Percentiles rank a stretch among this genome's conserved stretches.
phyloP scores from a whole-genome alignment of 192 early-diverging fungal species.

The Chytriomyces sp. region DNA sequence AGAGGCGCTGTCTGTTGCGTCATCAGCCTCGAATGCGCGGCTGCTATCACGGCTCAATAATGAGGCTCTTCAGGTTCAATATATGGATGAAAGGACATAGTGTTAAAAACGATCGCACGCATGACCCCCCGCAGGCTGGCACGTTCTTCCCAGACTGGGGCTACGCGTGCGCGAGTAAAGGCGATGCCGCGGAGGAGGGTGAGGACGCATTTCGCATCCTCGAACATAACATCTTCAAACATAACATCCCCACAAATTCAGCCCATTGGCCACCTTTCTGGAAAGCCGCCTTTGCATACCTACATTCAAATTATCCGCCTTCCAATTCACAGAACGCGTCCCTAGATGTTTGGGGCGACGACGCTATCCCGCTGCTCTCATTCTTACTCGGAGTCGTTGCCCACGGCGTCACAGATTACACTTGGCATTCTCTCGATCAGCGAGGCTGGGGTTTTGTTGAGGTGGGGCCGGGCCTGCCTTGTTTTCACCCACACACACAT shows the following conservation, averaged over 20 bases:
- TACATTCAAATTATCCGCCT: conserved; percentile 58
- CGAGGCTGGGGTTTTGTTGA: conserved; percentile 58
- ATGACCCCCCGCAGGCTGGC: conserved; percentile 51
- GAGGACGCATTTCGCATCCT: background rate
- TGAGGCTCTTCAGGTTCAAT: no score
- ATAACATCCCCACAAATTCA: conserved; percentile 26
- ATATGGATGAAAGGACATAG: no score
- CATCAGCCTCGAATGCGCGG: no score
- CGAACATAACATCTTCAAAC: background rate
- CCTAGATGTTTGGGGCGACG: conserved; percentile 40
- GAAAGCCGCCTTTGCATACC: conserved; percentile 53
- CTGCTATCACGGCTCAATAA: no score
- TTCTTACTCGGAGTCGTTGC: conserved; percentile 71
- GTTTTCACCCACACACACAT: no score
- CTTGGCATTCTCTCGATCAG: conserved; percentile 66
- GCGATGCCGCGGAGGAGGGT: conserved; percentile 52
- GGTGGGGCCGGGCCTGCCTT: conserved; percentile 9
- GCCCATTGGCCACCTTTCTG: conserved; percentile 77
- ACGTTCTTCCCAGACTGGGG: conserved; percentile 73
- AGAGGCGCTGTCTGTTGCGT: no score
- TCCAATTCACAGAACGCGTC: background rate
- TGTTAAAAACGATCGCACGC: no score
- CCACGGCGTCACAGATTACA: conserved; percentile 68
- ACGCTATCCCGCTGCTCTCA: conserved; percentile 55
- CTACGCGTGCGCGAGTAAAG: conserved; percentile 51